These are phyloP conservation scores for Melanogaster broomeanus DNA, from an alignment of 768 basidiomycete genomes.

Conservation along the genomic window DNA sequence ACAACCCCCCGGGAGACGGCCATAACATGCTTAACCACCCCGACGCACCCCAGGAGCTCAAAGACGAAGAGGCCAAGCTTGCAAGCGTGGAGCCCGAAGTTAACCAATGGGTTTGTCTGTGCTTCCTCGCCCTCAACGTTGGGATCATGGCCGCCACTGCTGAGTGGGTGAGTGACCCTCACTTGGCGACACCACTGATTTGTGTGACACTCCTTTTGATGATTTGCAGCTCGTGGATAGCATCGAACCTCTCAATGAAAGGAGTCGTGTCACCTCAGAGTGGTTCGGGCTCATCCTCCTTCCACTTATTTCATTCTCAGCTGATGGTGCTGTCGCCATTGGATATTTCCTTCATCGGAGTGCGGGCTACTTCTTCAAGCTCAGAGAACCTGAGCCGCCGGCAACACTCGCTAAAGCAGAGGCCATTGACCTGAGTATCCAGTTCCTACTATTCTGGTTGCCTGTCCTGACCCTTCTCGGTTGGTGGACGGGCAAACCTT, in stretches of 20 bases:
- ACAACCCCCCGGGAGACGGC: conserved; percentile 67
- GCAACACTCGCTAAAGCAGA: conserved; percentile 63
- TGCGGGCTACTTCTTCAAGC: neutral
- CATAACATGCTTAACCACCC: conserved; percentile 43
- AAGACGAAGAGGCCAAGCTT: conserved; percentile 33
- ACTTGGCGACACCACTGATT: neutral
- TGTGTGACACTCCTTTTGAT: neutral
- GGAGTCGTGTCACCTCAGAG: conserved; percentile 51
- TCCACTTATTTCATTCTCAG: conserved; percentile 72
- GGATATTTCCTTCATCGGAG: conserved; percentile 44
- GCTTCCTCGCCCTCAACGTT: conserved; percentile 52
- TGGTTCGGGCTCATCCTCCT: conserved; percentile 72
- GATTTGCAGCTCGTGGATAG: conserved; percentile 59
- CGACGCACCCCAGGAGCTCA: conserved; percentile 42
- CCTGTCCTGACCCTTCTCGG: conserved; percentile 67
- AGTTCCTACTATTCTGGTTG: conserved; percentile 81
- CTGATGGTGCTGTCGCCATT: conserved; percentile 64
- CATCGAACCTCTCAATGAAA: conserved; percentile 53
- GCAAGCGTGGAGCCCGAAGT: conserved; percentile 49
- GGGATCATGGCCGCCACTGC: conserved; percentile 68
- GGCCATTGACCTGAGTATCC: conserved; percentile 77
- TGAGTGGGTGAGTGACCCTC: conserved; percentile 54
- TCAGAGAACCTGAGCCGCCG: conserved; percentile 42
- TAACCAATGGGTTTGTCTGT: conserved; percentile 63
- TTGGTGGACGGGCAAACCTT: conserved; percentile 65